Conservation (phyloP, 1,139 yeast genomes). For the Hyphopichia khmerensis region DNA sequence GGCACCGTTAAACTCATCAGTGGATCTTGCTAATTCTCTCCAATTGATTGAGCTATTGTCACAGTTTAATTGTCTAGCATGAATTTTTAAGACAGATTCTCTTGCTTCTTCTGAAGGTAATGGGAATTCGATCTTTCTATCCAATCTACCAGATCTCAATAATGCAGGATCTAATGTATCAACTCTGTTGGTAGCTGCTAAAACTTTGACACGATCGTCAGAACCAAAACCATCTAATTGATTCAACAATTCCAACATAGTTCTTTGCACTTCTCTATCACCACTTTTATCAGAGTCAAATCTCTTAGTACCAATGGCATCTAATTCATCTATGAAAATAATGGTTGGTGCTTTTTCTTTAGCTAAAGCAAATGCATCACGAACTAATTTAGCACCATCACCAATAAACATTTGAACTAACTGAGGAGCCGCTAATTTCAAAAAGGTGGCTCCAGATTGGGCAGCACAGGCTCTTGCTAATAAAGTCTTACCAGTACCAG, state of each 20-base stretch:
- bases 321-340: conserved; percentile 95
- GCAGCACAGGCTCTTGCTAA: conserved; percentile 99
- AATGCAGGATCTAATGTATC: conserved; percentile 97
- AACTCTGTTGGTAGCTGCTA: conserved; percentile 98
- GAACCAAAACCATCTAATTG: conserved; percentile 99
- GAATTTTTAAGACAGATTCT: conserved; percentile 93
- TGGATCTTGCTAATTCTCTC: conserved; percentile 96
- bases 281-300: conserved; percentile 97
- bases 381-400: conserved; percentile 96
- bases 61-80: conserved; percentile 93
- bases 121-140: conserved; percentile 96
- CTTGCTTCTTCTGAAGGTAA: conserved; percentile 96
- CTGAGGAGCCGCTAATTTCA: conserved; percentile 97
- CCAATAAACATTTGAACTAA: conserved; percentile 99
- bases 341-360: conserved; percentile 98
- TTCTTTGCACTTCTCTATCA: conserved; percentile 98
- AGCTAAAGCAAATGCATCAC: conserved; percentile 98
- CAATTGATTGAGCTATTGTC: conserved; percentile 87
- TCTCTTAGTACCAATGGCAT: conserved; percentile 98
- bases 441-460: conserved; percentile 95
- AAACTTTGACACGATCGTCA: conserved; percentile 93
- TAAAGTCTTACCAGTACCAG: conserved; percentile 97
- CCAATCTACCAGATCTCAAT: conserved; percentile 95
- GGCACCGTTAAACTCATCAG: conserved; percentile 98
- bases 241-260: conserved; percentile 95